Base-by-base conservation (phyloP, 1,139 yeast species). In the Diutina pseudorugosa region DNA sequence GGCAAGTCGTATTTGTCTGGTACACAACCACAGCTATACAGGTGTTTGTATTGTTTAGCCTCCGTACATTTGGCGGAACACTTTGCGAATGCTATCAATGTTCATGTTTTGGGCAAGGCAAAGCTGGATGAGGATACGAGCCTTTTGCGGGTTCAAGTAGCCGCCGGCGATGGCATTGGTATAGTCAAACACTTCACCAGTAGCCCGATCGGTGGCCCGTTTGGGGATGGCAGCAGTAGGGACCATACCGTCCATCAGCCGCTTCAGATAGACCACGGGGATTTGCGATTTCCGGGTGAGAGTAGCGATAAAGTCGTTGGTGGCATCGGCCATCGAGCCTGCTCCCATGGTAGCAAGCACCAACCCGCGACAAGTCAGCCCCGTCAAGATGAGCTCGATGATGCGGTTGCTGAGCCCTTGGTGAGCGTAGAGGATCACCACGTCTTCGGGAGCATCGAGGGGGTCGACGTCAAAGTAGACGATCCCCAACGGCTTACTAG, bases 321-420 rank as follows among this genome's bases (percentile, higher is more conserved):
- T 78, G 16, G 61, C 64, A 14, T 74, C 77, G 27, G 81, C 72
- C 67, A 83, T 66, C 1, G 85, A 79, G 0, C 89, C 89, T 0
- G 88, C 86, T 41, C 89, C 89, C 77, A 82, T 78, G 3, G 86
- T 80, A 0, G 88, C 89, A 51, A 83, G 67, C 1, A 83, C 80
- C 21, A 83, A 62, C 2, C 88, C 89, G 55, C 71, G 66, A 3
- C 73, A 70, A 7, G 67, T 68, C 59, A 79, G 66, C 19, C 71
- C 68, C 42, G 72, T 70, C 16, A 75, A 62, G 0, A 77, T 71
- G 20, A 79, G 57, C 45, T 71, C 71, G 11, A 83, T 66, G 16
- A 82, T 57, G 50, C 70, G 68, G 50, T 76, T 70, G 55, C 78
- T 74, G 57, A 82, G 70, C 0, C 84, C 82, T 61, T 83, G 88